Evolutionary conservation across 2,329 filamentous ascomycete genomes (phyloP), one percentile per base, ranked within the genome.

Genomic region (Venturia asperata): DNA sequence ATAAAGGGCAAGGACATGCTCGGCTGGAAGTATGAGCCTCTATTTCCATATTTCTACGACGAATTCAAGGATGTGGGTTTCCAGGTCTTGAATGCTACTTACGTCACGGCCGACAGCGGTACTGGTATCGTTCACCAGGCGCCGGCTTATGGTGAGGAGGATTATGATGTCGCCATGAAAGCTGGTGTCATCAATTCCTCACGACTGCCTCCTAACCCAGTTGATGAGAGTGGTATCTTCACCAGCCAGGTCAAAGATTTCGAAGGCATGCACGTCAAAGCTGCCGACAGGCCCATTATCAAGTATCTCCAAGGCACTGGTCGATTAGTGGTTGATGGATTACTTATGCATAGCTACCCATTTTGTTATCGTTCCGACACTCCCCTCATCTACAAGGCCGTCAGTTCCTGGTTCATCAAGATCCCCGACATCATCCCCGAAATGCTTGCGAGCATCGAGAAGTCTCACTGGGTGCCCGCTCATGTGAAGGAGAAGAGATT

Each of bases 301-400:
- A 95, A 96, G 78, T 79, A 92, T 71, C 80, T 97, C 41, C 95
- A 94, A 77, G 83, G 82, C 30, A 84, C 82, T 24, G 91, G 89
- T 17, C 86, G 91, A 64, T 74, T 97, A 63, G 82, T 96, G 43
- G 89, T 92, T 39, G 92, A 96, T 69, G 91, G 90, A 61, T 91
- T 95, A 76, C 84, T 96, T 68, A 91, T 84, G 73, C 93, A 97
- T 80, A 93, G 90, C 71, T 95, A 96, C 75, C 92, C 91, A 24
- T 93, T 93, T 84, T 97, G 93, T 76, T 92, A 90, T 79, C 86
- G 93, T 67, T 96, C 92, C n/a, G 93, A 97, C 74, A 97, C 91
- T 0, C 93, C 92, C 39, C 82, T 97, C 68, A 96, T 97, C 71
- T 94, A 96, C 77, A 86, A 90, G 69, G 91, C 93, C 34, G 91